Conservation (phyloP, 495 filamentous ascomycete genomes). For the Aspergillus incahuasiensis region DNA sequence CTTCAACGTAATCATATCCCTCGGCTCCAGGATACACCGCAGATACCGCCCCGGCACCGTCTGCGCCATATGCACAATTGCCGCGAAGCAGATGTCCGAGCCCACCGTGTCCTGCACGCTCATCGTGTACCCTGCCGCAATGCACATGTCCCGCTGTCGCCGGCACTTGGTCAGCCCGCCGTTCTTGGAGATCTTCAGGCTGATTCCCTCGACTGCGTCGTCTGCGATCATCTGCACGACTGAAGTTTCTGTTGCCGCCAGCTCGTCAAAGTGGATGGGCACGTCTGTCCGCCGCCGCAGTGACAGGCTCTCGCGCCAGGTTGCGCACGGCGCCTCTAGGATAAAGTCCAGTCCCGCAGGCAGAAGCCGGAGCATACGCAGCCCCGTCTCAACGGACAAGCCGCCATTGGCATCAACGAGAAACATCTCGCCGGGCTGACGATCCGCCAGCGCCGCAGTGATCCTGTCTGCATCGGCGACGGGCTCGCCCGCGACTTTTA, state of each 20-base stretch:
- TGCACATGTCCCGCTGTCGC: constrained; percentile 6
- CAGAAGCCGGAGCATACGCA: constrained; percentile 9
- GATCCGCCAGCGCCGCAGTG: constrained; percentile 8
- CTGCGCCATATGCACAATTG: constrained; percentile 12
- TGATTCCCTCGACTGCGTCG: too few relatives aligned
- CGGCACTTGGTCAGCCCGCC: not conserved
- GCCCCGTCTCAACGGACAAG: constrained; percentile 2
- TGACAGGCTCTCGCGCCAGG: constrained; percentile 6
- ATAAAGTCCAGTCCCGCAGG: constrained; percentile 7
- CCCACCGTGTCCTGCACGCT: constrained; percentile 12
- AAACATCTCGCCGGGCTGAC: constrained; percentile 8
- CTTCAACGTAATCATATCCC: constrained; percentile 5
- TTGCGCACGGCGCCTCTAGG: constrained; percentile 10
- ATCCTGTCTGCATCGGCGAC: constrained; percentile 8
- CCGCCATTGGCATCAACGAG: constrained; percentile 13
- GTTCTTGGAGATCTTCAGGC: too few relatives aligned
- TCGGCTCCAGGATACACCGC: constrained; percentile 6
- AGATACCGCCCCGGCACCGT: constrained; percentile 4
- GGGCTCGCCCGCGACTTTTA: too few relatives aligned
- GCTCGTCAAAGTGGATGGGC: too few relatives aligned
- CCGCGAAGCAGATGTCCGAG: constrained; percentile 11
- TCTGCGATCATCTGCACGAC: too few relatives aligned
- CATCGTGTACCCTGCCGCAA: constrained; percentile 8
- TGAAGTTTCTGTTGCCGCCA: too few relatives aligned
- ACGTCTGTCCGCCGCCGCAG: constrained; percentile 4